These are phyloP conservation scores for Ascochyta fabae DNA, from an alignment of 2,329 filamentous ascomycete species.

Conservation along the genomic window DNA sequence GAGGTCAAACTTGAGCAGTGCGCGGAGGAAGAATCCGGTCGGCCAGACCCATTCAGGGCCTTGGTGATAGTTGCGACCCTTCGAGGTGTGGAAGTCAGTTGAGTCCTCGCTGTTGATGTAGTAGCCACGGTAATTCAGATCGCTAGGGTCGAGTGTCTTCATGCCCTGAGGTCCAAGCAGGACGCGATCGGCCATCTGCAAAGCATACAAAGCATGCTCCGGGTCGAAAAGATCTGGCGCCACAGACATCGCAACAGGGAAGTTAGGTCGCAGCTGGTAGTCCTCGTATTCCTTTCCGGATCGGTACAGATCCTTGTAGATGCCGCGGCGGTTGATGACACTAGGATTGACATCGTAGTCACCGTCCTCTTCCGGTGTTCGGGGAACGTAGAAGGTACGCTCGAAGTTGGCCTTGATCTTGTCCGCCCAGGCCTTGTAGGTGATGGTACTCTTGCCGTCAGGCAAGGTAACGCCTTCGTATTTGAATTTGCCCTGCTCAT, in stretches of 20 bases:
- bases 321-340: slow-evolving; percentile 87
- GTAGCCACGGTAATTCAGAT: slow-evolving; percentile 91
- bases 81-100: slow-evolving; percentile 86
- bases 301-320: slow-evolving; percentile 96
- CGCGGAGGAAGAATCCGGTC: slow-evolving; percentile 91
- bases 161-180: slow-evolving; percentile 90
- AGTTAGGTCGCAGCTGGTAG: slow-evolving; percentile 94
- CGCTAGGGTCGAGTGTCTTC: slow-evolving; percentile 90
- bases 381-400: slow-evolving; percentile 85
- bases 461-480: slow-evolving; percentile 74
- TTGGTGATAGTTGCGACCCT: slow-evolving; percentile 97
- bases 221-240: slow-evolving; percentile 86
- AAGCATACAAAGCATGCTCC: slow-evolving; percentile 76
- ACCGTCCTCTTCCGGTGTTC: slow-evolving; percentile 70
- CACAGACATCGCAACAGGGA: slow-evolving; percentile 92
- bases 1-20: slow-evolving; percentile 88
- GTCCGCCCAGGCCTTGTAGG: slow-evolving; percentile 78
- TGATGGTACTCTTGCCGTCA: slow-evolving; percentile 65
- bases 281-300: slow-evolving; percentile 97
- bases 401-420: slow-evolving; percentile 88
- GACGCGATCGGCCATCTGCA: slow-evolving; percentile 78
- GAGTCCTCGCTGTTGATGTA: slow-evolving; percentile 96
- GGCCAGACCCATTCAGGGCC: slow-evolving; percentile 99
- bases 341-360: slow-evolving; percentile 80
- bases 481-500: slow-evolving; percentile 72